phyloP scores from a whole-genome alignment of 345 rosid genomes.

The Euphorbia lathyris region DNA sequence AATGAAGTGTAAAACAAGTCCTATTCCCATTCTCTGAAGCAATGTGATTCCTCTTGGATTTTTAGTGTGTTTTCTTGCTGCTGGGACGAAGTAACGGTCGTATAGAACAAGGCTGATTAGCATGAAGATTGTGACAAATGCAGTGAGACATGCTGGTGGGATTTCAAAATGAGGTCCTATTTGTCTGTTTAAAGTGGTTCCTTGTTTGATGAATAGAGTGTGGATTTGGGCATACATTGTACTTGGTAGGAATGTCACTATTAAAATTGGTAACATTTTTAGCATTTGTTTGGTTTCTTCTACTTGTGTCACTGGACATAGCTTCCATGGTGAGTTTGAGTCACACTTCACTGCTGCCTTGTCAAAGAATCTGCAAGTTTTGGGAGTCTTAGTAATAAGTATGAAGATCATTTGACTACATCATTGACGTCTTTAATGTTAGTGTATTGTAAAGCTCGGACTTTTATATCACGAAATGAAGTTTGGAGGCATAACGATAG shows the following conservation, averaged over 20 bases:
- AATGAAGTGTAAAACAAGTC: slow-evolving; percentile 44
- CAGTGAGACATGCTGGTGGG: slow-evolving; percentile 71
- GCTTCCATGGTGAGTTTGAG: slow-evolving; percentile 43
- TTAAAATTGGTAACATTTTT: slow-evolving; percentile 54
- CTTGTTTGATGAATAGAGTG: slow-evolving; percentile 74
- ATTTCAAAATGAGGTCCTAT: slow-evolving; percentile 57
- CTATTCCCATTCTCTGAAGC: slow-evolving; percentile 76
- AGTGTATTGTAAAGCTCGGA: too few species aligned
- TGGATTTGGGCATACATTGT: slow-evolving; percentile 40
- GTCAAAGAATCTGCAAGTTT: slow-evolving; percentile 49
- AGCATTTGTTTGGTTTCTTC: slow-evolving; percentile 72
- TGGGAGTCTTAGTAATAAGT: too few species aligned
- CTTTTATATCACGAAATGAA: too few species aligned
- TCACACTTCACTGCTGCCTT: slow-evolving; percentile 48
- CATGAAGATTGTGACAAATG: slow-evolving; percentile 67
- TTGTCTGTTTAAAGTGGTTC: slow-evolving; percentile 45
- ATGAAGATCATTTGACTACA: too few species aligned
- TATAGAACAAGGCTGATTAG: slow-evolving; percentile 49
- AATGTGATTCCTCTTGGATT: slow-evolving; percentile 74
- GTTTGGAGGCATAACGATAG: too few species aligned
- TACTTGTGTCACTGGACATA: slow-evolving; percentile 58
- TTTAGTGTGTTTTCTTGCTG: slow-evolving; percentile 37
- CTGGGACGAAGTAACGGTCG: slow-evolving; percentile 50
- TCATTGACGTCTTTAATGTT: too few species aligned
- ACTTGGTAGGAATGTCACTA: slow-evolving; percentile 50